phyloP scores from a whole-genome alignment of 1,284 basidiomycete genomes.

The Vanrija pseudolonga region DNA sequence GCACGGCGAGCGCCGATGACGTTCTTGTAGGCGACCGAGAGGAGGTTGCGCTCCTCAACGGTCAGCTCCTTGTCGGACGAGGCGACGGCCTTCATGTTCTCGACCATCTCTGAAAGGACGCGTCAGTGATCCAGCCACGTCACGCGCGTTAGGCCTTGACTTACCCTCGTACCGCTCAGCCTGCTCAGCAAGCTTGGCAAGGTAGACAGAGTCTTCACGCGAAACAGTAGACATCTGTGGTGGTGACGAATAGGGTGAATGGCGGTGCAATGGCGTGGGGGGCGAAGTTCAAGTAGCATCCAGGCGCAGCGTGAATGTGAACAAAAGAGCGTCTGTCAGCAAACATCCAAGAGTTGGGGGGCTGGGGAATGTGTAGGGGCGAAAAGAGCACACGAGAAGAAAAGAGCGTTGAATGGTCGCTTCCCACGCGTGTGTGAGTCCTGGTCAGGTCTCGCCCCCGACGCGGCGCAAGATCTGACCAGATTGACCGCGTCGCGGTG shows the following conservation, averaged over 20 bases:
- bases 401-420: no score
- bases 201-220: slow-evolving; percentile 97
- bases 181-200: slow-evolving; percentile 98
- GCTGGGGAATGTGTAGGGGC: no score
- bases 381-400: no score
- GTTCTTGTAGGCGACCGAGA: slow-evolving; percentile 99
- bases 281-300: neutral
- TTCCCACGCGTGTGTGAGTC: no score
- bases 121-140: slow-evolving; percentile 5
- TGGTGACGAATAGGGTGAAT: neutral
- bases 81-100: slow-evolving; percentile 98
- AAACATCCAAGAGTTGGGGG: no score
- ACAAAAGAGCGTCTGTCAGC: neutral
- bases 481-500: no score
- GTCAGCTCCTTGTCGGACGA: slow-evolving; percentile 97
- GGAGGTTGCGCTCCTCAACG: slow-evolving; percentile 97
- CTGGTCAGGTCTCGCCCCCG: no score
- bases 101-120: slow-evolving; percentile 79
- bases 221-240: slow-evolving; percentile 64
- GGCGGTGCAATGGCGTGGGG: neutral
- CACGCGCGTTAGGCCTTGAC: slow-evolving; percentile 34
- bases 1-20: slow-evolving; percentile 98
- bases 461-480: no score
- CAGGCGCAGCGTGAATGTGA: no score
- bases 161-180: slow-evolving; percentile 96